Conservation (phyloP, 1,284 basidiomycete species). For the Ceratobasidium sp. region DNA sequence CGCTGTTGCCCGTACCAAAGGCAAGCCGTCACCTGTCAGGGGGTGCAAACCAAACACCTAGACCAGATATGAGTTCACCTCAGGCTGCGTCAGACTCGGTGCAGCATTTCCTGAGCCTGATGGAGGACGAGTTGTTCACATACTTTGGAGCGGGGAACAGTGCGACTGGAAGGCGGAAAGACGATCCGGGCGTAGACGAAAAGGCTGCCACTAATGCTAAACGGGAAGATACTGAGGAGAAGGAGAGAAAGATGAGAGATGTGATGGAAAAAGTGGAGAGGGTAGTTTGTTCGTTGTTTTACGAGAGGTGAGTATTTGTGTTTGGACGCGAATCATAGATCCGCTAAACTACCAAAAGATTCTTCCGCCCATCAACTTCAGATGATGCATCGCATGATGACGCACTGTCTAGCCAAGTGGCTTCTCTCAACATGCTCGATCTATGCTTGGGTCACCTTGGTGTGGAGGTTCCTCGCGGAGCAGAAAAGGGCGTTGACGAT, state of each 20-base stretch:
- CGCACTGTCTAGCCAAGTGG: slow-evolving; percentile 83
- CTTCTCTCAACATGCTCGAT: slow-evolving; percentile 88
- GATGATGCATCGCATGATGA: slow-evolving; percentile 88
- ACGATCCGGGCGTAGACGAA: slow-evolving; percentile 50
- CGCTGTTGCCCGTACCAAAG: slow-evolving; percentile 40
- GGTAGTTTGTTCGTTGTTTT: slow-evolving; percentile 72
- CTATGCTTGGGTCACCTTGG: slow-evolving; percentile 86
- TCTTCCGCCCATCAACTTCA: slow-evolving; percentile 70
- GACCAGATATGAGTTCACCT: slow-evolving; percentile 41
- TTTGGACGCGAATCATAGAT: neutral
- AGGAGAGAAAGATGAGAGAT: slow-evolving; percentile 55
- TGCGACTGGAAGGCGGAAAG: slow-evolving; percentile 39
- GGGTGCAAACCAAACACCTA: slow-evolving; percentile 3
- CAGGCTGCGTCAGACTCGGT: slow-evolving; percentile 58
- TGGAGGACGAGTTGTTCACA: slow-evolving; percentile 62
- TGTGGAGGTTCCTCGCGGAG: slow-evolving; percentile 63
- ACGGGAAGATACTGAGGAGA: slow-evolving; percentile 47
- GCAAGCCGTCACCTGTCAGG: slow-evolving; percentile 22
- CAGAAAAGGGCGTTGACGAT: slow-evolving; percentile 56
- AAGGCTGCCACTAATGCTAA: slow-evolving; percentile 47
- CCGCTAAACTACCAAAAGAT: slow-evolving; percentile 51
- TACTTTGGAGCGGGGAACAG: slow-evolving; percentile 49
- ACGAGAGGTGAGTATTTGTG: slow-evolving; percentile 61
- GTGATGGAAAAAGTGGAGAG: slow-evolving; percentile 76
- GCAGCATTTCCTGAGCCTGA: slow-evolving; percentile 74